Conservation (phyloP, 805 yeast genomes). For the Zygosaccharomyces lentus region DNA sequence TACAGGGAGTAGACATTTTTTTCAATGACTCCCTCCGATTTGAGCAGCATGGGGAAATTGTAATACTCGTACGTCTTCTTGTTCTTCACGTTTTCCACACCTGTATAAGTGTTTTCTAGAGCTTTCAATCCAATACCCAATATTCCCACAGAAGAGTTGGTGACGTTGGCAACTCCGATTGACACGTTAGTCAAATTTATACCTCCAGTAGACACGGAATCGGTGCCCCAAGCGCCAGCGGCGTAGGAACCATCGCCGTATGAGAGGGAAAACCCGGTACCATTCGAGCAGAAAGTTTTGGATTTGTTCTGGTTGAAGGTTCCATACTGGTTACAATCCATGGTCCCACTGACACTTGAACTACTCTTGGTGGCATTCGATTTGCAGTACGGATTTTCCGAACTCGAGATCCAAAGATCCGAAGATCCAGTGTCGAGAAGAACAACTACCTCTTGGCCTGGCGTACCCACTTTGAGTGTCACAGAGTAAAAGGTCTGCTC, state of each 20-base stretch:
- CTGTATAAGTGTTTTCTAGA: conserved; percentile 53
- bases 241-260: conserved; percentile 53
- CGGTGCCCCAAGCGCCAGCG: conserved; percentile 50
- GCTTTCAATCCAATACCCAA: conserved; percentile 52
- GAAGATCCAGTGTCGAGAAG: conserved; percentile 67
- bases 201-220: conserved; percentile 19
- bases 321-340: conserved; percentile 39
- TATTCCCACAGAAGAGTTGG: conserved; percentile 41
- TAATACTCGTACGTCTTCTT: conserved; percentile 6
- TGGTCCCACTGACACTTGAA: conserved; percentile 2
- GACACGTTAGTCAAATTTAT: conserved; percentile 35
- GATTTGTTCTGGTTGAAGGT: conserved; percentile 37
- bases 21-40: conserved; percentile 37
- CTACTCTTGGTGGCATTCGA: conserved; percentile 10
- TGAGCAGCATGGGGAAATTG: conserved; percentile 22
- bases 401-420: conserved; percentile 52
- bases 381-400: conserved; percentile 46
- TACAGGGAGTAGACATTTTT: conserved; percentile 42
- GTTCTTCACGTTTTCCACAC: conserved; percentile 22
- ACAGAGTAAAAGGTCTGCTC: conserved; percentile 43
- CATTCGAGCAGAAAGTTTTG: conserved; percentile 32
- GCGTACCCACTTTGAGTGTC: conserved; percentile 47
- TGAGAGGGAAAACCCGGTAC: conserved; percentile 39
- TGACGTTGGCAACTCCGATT: conserved; percentile 34
- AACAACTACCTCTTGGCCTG: conserved; percentile 45